Percentiles rank a stretch among this genome's conserved stretches.
These are phyloP conservation scores for Clavispora vitiphila DNA, from an alignment of 805 yeast genomes.

Conservation along the genomic window DNA sequence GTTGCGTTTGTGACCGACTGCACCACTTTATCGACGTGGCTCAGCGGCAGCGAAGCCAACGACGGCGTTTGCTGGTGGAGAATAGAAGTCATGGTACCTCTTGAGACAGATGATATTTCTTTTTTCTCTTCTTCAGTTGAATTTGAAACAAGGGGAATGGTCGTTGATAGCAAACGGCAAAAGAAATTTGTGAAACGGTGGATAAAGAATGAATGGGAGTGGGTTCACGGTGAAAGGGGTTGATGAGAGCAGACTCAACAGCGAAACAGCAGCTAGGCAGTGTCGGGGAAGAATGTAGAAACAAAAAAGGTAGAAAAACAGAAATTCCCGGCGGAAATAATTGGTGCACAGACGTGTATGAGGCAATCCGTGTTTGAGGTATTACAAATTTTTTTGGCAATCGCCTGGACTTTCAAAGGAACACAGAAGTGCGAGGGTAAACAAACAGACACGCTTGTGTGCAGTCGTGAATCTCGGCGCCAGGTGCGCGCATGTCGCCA, in stretches of 20 bases:
- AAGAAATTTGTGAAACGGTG: background rate
- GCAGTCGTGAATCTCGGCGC: background rate
- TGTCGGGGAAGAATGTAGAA: slow-evolving; percentile 1
- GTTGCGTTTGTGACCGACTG: slow-evolving; percentile 44
- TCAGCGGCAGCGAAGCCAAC: slow-evolving; percentile 14
- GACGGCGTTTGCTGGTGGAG: slow-evolving; percentile 8
- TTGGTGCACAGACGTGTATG: slow-evolving; percentile 1
- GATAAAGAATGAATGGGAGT: background rate
- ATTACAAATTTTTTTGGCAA: background rate
- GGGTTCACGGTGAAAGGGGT: background rate
- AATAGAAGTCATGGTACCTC: slow-evolving; percentile 14
- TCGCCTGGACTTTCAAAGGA: slow-evolving; percentile 1
- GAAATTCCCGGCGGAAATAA: slow-evolving; percentile 1
- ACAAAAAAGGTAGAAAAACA: background rate
- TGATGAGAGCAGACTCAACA: background rate
- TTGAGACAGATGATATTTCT: background rate
- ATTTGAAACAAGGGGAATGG: background rate
- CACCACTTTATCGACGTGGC: slow-evolving; percentile 36
- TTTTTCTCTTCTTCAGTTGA: background rate
- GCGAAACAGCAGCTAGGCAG: background rate
- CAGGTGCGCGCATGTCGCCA: background rate
- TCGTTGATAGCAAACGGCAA: background rate
- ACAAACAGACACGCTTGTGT: slow-evolving; percentile 5
- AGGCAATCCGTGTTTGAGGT: background rate
- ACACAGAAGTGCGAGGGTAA: slow-evolving; percentile 1